These are phyloP conservation scores for Kwoniella heveanensis DNA, from an alignment of 768 basidiomycete species.

Conservation along the genomic window DNA sequence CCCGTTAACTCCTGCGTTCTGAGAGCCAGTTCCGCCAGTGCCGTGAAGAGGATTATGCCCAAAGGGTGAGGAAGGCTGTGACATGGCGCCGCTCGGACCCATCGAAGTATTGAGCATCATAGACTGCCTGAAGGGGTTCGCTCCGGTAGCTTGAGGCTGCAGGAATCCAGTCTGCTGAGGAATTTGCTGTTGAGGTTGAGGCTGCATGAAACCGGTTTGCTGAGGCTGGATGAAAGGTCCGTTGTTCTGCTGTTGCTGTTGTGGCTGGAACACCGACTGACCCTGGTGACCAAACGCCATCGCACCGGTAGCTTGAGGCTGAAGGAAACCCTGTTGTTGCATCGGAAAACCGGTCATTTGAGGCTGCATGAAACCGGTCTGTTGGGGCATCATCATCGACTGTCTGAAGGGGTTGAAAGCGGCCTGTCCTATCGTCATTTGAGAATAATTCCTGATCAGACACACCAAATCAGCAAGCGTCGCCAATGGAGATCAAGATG, in stretches of 20 bases:
- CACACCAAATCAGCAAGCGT: background rate
- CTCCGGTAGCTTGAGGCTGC: slow-evolving; percentile 62
- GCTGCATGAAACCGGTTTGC: slow-evolving; percentile 29
- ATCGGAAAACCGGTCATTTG: slow-evolving; percentile 55
- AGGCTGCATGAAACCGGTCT: slow-evolving; percentile 48
- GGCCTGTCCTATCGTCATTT: slow-evolving; percentile 60
- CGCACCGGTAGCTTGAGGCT: slow-evolving; percentile 65
- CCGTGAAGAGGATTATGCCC: background rate
- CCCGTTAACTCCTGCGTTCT: slow-evolving; percentile 6
- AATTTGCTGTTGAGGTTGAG: slow-evolving; percentile 51
- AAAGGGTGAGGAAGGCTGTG: slow-evolving; percentile 38
- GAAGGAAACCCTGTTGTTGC: slow-evolving; percentile 54
- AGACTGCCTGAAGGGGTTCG: slow-evolving; percentile 83
- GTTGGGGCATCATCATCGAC: slow-evolving; percentile 59
- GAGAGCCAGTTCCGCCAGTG: background rate
- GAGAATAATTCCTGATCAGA: slow-evolving; percentile 18
- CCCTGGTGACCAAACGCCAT: slow-evolving; percentile 42
- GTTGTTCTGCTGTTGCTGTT: slow-evolving; percentile 62
- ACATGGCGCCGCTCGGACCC: slow-evolving; percentile 39
- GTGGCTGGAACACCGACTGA: slow-evolving; percentile 60
- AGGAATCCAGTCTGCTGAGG: slow-evolving; percentile 46
- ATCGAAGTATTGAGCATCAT: slow-evolving; percentile 69
- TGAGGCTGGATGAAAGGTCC: slow-evolving; percentile 51
- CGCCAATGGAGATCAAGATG: background rate
- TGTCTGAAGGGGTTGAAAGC: slow-evolving; percentile 77